Conservation (phyloP, 495 filamentous ascomycete species). For the Oleoguttula mirabilis region DNA sequence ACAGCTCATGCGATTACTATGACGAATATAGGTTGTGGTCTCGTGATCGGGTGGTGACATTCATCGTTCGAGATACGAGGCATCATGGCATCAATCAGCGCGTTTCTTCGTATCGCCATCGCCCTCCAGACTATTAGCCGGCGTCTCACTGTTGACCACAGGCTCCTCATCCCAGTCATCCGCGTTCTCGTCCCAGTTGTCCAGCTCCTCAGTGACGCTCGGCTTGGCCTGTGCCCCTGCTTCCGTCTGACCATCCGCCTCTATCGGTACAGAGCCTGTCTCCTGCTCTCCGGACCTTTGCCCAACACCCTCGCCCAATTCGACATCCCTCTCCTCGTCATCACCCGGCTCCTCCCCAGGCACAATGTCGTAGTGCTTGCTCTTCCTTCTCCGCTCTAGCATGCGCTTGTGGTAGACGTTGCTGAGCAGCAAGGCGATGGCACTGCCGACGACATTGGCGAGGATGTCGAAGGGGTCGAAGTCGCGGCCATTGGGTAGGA, state of each 20-base stretch:
- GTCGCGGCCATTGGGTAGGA: slow-evolving; percentile 57
- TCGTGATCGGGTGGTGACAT: too few relatives aligned
- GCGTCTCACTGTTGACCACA: slow-evolving; percentile 3
- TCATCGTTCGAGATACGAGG: too few relatives aligned
- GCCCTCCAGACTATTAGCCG: slow-evolving; percentile 4
- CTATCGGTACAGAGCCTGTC: slow-evolving; percentile 10
- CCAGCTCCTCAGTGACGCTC: slow-evolving; percentile 20
- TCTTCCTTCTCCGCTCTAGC: slow-evolving; percentile 74
- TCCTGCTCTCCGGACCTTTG: slow-evolving; percentile 21
- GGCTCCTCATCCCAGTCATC: slow-evolving; percentile 23
- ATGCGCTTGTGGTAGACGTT: slow-evolving; percentile 90
- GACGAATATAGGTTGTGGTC: too few relatives aligned
- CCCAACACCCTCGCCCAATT: slow-evolving; percentile 26
- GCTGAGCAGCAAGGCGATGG: slow-evolving; percentile 57
- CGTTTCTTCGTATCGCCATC: slow-evolving; percentile 5
- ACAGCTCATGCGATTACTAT: too few relatives aligned
- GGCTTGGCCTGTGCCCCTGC: slow-evolving; percentile 25
- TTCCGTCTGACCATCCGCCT: slow-evolving; percentile 22
- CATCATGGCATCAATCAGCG: neutral
- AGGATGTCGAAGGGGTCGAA: slow-evolving; percentile 82
- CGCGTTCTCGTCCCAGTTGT: slow-evolving; percentile 27
- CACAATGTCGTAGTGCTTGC: slow-evolving; percentile 56
- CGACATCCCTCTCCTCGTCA: slow-evolving; percentile 35
- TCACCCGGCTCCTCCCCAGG: slow-evolving; percentile 34
- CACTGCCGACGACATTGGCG: slow-evolving; percentile 74